Evolutionary conservation across 108 stramenopile species (phyloP).

Genomic region (Pseudonitzschia multiseries): DNA sequence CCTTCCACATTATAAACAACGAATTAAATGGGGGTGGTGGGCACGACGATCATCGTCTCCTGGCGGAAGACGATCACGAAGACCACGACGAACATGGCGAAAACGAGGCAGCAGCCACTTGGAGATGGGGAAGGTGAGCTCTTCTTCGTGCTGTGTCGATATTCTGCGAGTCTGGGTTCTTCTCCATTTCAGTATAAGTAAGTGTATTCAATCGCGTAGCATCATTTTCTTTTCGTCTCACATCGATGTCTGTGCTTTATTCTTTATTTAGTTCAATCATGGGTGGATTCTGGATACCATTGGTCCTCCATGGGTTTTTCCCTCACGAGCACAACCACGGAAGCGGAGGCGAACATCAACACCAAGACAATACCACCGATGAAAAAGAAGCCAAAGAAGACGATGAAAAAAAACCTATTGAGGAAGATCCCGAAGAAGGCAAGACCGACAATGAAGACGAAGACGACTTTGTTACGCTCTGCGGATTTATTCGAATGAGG

Average conservation of each 20-base stretch:
- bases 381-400: too few relatives aligned
- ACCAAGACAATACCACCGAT: neutral
- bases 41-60: slow-evolving; percentile 33
- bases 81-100: slow-evolving; percentile 39
- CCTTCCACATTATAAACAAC: slow-evolving; percentile 35
- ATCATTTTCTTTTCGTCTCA: too few relatives aligned
- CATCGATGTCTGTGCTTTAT: too few relatives aligned
- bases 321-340: slow-evolving; percentile 21
- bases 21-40: slow-evolving; percentile 8
- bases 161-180: too few relatives aligned
- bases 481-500: neutral
- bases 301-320: slow-evolving; percentile 52
- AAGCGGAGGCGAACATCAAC: neutral
- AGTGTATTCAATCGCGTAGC: too few relatives aligned
- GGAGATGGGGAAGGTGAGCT: slow-evolving; percentile 54
- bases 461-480: neutral
- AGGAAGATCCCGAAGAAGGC: neutral
- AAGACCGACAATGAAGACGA: slow-evolving; percentile 16
- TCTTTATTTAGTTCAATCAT: slow-evolving; percentile 41
- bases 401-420: neutral
- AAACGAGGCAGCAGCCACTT: slow-evolving; percentile 41
- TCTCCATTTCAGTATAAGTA: too few relatives aligned
- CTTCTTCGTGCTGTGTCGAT: too few relatives aligned
- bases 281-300: slow-evolving; percentile 67
- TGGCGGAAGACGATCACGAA: slow-evolving; percentile 34